Base-by-base conservation (phyloP, 495 filamentous ascomycete species). In the Extremus antarcticus region DNA sequence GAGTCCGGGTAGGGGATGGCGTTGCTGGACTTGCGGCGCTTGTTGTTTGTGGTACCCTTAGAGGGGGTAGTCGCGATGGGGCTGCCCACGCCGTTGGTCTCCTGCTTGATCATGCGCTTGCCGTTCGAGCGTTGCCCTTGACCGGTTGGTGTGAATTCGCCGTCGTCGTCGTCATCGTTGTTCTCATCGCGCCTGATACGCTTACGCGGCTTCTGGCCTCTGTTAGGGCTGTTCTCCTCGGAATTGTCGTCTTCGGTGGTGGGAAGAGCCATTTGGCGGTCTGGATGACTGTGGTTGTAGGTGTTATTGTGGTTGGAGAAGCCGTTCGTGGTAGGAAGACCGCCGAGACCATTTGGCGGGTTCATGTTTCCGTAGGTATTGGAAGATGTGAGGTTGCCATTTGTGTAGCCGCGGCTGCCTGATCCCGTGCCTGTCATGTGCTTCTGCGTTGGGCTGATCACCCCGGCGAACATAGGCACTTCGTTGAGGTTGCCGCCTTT, bases 341-440 rank as follows among this genome's bases (percentile, higher is more conserved):
- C 22, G 49, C 56, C 58, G 7, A 45, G n/a, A n/a, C n/a, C n/a
- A n/a, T n/a, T n/a, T 35, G 29, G 29, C 29, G 29, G 29, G 13
- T 35, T 35, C 7, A 35, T 35, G 41, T 45, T 4, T 22, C 50
- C 20, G 32, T 59, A 35, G 24, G 25, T 25, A 70, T 68, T 1
- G 84, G 83, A 56, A 78, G 86, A n/a, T 46, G 43, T 10, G 19
- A 46, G 35, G 35, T 10, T 40, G 35, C 9, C 9, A 40, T n/a
- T 45, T 8, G 17, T 21, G 15, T 45, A n/a, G 3, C 41, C 20
- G 41, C 15, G 16, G 16, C 17, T 45, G 41, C n/a, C 29, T 4
- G n/a, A n/a, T n/a, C n/a, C n/a, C n/a, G 29, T 4, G 29, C 4
- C 4, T 35, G 29, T 13, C 29, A 4, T 35, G 29, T 35, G 29